A percentile compares a stretch with the other conserved stretches of the same genome.
Evolutionary conservation across 2,329 filamentous ascomycete species (phyloP).

Genomic region (Cordyceps javanica): DNA sequence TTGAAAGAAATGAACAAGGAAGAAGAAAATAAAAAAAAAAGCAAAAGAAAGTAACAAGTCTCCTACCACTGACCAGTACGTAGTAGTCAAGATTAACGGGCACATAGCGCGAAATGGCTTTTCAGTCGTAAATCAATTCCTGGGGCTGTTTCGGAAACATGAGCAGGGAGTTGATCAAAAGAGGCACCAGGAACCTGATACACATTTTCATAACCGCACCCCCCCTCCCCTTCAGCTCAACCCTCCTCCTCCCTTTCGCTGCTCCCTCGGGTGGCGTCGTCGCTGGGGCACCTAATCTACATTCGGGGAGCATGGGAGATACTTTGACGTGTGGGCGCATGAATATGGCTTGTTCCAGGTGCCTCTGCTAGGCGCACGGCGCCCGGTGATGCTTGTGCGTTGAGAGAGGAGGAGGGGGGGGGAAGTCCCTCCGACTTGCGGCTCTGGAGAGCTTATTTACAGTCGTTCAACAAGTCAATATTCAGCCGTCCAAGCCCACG

Average conservation of each 20-base stretch:
- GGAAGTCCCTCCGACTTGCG: not conserved
- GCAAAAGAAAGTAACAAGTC: not conserved
- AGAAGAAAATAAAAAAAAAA: too few relatives aligned
- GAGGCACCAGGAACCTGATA: not conserved
- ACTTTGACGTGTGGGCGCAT: not conserved
- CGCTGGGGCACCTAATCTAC: not conserved
- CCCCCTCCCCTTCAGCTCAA: not conserved
- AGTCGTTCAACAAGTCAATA: too few relatives aligned
- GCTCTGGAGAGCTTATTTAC: too few relatives aligned
- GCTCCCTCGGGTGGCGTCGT: not conserved
- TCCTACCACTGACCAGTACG: too few relatives aligned
- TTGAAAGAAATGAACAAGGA: not conserved
- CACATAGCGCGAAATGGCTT: not conserved
- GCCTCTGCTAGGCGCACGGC: not conserved
- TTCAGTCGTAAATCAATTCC: not conserved
- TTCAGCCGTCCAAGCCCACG: too few relatives aligned
- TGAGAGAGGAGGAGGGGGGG: not conserved
- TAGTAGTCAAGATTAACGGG: not conserved
- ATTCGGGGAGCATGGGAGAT: not conserved
- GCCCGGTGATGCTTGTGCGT: not conserved
- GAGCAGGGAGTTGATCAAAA: not conserved
- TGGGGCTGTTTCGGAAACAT: not conserved
- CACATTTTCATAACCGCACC: not conserved
- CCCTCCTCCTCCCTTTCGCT: not conserved
- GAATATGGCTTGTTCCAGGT: not conserved